Percentiles rank a stretch among this genome's conserved stretches.
phyloP scores from a whole-genome alignment of 306 rosid genomes.

The Vachellia pachyceras region DNA sequence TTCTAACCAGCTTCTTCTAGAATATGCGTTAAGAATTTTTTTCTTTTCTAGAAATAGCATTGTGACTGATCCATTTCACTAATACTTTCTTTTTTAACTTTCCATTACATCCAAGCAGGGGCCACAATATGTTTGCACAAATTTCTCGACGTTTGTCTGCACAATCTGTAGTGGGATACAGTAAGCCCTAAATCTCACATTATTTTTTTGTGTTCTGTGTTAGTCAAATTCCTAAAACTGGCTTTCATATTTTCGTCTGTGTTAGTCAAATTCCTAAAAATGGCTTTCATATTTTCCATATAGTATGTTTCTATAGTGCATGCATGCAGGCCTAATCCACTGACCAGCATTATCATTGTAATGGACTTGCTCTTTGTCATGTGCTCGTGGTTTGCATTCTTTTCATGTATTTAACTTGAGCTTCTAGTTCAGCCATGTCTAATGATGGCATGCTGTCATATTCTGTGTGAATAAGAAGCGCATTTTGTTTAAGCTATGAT shows the following conservation, averaged over 20 bases:
- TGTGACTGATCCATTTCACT: constrained; percentile 31
- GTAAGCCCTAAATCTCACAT: constrained; percentile 60
- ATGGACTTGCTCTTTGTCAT: constrained; percentile 27
- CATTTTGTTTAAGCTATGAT: constrained; percentile 28
- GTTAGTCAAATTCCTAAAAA: constrained; percentile 4
- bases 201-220: neutral
- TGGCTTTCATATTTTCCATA: constrained; percentile 31
- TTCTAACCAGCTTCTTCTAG: constrained; percentile 29
- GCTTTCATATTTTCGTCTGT: too few relatives aligned
- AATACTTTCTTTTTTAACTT: constrained; percentile 8
- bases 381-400: constrained; percentile 18
- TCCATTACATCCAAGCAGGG: constrained; percentile 61
- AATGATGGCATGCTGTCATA: neutral
- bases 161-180: constrained; percentile 94
- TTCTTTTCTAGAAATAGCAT: constrained; percentile 10
- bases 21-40: neutral
- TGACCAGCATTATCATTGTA: constrained; percentile 7
- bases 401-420: constrained; percentile 34
- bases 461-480: neutral
- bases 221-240: too few relatives aligned
- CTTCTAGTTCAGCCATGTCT: constrained; percentile 6
- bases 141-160: constrained; percentile 96
- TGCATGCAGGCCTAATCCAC: constrained; percentile 29
- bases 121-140: constrained; percentile 95
- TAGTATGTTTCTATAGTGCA: constrained; percentile 4